A percentile compares a stretch with the other conserved stretches of the same genome.
These are phyloP conservation scores for Pleurotus tuber-regium DNA, from an alignment of 768 basidiomycete species.

Conservation along the genomic window DNA sequence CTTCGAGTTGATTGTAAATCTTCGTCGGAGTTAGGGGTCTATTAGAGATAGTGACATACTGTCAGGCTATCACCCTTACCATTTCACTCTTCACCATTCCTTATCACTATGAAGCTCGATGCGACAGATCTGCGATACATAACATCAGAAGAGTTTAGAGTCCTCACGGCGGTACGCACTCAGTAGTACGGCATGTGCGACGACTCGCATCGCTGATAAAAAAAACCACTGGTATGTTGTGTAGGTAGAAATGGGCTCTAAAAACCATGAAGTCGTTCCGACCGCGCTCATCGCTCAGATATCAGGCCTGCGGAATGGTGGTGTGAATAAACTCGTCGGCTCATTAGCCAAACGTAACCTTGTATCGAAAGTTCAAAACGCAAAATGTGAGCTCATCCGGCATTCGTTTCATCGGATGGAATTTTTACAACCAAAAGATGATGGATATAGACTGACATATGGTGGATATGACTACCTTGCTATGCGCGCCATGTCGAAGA, in stretches of 20 bases:
- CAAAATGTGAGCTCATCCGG: conserved; percentile 65
- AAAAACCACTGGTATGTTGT: not conserved
- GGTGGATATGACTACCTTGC: conserved; percentile 98
- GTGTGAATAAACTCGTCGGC: conserved; percentile 90
- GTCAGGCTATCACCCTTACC: not conserved
- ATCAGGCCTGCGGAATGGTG: conserved; percentile 88
- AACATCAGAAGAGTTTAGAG: conserved; percentile 88
- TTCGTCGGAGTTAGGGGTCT: too few relatives aligned
- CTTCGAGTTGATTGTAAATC: too few relatives aligned
- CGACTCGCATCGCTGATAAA: not conserved
- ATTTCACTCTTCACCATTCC: not conserved
- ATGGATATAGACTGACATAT: conserved; percentile 95
- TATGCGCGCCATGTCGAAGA: conserved; percentile 87
- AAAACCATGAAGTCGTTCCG: conserved; percentile 97
- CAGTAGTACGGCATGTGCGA: conserved; percentile 7
- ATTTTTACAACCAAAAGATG: conserved; percentile 47
- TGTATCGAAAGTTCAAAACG: conserved; percentile 85
- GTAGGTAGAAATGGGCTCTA: conserved; percentile 96
- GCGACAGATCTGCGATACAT: conserved; percentile 94
- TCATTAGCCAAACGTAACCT: conserved; percentile 89
- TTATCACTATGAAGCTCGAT: conserved; percentile 79
- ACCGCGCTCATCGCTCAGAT: conserved; percentile 86
- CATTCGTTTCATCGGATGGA: conserved; percentile 9
- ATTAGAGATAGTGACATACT: too few relatives aligned
- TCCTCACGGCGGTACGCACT: conserved; percentile 80